Evolutionary conservation across 768 basidiomycete genomes (phyloP), one percentile per base, ranked within the genome.

Genomic region (Lentinula detonsa): DNA sequence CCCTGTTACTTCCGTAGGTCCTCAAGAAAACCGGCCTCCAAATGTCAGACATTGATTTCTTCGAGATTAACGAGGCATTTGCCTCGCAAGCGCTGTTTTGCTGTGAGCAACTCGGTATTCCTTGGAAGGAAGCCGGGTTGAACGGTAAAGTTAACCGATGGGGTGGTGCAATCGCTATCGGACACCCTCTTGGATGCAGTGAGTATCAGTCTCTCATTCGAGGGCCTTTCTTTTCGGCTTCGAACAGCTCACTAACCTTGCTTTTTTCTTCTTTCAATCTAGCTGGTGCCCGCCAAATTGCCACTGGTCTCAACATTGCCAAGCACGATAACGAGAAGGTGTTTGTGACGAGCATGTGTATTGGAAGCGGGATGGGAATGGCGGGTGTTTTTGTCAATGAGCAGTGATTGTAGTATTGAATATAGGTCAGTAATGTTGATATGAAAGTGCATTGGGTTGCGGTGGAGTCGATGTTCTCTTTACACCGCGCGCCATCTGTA

Each of bases 61-160:
- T 78, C 74, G 91, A 95, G 75, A 93, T 93, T 73, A 95, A 95
- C 71, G 93, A 94, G 73, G 93, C 93, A 34, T 95, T 94, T 70
- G 92, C 93, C 33, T 85, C 82, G 34, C 89, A 91, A 71, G 92
- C 91, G 2, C 76, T 95, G 48, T 92, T 87, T 75, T 82, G 76
- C 50, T 72, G 94, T 33, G 74, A 90, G 65, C 81, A 84, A 65
- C 73, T 96, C 57, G 84, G 84, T 23, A 83, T 95, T 64, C 82
- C 85, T 2, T 81, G 78, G 62, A 51, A 60, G 37, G 49, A 50
- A 35, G 48, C 49, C n/a, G 31, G 23, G 13, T 37, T 40, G 13
- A 60, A 43, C 5, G 48, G 33, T 66, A 95, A 92, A 73, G 92
- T 96, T 52, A 96, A 96, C 77, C 71, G 88, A 39, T 81, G 87